Conservation (phyloP, 2,329 filamentous ascomycete genomes). For the Cordyceps javanica region DNA sequence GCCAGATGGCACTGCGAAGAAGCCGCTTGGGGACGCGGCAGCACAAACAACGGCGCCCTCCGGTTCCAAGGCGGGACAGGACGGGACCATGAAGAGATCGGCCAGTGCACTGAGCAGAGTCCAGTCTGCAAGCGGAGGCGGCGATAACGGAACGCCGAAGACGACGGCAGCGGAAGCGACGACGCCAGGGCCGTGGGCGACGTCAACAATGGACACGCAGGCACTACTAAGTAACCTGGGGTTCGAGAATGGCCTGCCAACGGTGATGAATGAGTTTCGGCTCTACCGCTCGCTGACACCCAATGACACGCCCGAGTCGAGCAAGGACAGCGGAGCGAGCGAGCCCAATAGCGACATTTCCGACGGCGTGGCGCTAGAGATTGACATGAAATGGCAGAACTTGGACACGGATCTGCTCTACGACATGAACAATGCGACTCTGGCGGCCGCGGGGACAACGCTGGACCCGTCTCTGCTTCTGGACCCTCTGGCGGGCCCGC, state of each 20-base stretch:
- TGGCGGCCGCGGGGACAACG: constrained; percentile 18
- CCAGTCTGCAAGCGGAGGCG: constrained; percentile 22
- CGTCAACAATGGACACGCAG: constrained; percentile 47
- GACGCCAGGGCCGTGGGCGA: constrained; percentile 27
- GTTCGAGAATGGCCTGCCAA: constrained; percentile 30
- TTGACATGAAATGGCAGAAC: constrained; percentile 45
- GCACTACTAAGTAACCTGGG: constrained; percentile 29
- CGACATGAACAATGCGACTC: constrained; percentile 33
- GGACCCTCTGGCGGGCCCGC: constrained; percentile 18
- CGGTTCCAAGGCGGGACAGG: constrained; percentile 42
- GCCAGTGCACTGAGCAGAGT: constrained; percentile 39
- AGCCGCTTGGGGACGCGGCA: constrained; percentile 16
- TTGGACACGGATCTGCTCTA: constrained; percentile 41
- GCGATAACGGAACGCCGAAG: constrained; percentile 23
- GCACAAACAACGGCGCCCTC: constrained; percentile 31
- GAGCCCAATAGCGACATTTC: constrained; percentile 58
- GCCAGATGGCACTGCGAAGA: constrained; percentile 38
- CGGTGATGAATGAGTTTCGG: constrained; percentile 46
- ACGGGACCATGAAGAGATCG: constrained; percentile 45
- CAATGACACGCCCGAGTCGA: constrained; percentile 59
- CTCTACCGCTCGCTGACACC: constrained; percentile 52
- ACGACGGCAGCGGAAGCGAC: constrained; percentile 18
- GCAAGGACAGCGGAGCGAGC: constrained; percentile 52
- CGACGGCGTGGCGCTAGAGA: constrained; percentile 47
- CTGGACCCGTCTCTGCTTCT: constrained; percentile 26